Base-by-base conservation (phyloP, 2,329 filamentous ascomycete species). In the Ceratocystis albifundus region DNA sequence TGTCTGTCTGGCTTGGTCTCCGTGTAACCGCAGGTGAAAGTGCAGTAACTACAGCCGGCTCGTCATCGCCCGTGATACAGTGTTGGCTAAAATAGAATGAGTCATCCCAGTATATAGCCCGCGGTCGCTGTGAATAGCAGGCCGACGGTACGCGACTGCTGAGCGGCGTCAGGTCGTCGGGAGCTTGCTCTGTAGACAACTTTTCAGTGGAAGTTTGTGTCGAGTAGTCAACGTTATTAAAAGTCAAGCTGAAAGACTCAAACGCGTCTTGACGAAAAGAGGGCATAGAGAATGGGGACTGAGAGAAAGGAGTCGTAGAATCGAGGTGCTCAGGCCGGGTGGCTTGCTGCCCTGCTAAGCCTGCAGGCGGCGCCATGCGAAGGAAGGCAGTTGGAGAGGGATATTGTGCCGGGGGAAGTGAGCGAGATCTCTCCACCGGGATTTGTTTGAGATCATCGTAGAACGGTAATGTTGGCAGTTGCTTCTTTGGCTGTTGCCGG, bases 21-120 rank as follows among this genome's bases (percentile, higher is more conserved):
- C 45, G 22, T 15, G 53, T 61, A 15, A 55, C 64, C 4, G 45
- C 55, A 4, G 64, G 64, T 30, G 64, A 57, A 25, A 66, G 46
- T 28, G 50, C 30, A 4, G 64, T 66, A 20, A 66, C 44, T 10
- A 66, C 55, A 15, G 22, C 32, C 22, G 53, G 50, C 55, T 61
- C 55, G 6, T 66, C 64, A 50, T 66, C 64, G 2, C 64, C 64
- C 4, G 64, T 66, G 6, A 66, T 62, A 46, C 22, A 22, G n/a
- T 25, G 25, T 5, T 45, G 59, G 28, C 55, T 10, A 22, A 45
- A 44, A 25, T 45, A 17, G 32, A 65, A 59, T 4, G 50, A 46
- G 15, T 57, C 48, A 7, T 46, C 8, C 50, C 50, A 57, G 53
- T 30, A 57, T 4, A 57, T 57, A 22, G 22, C 53, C 25, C 53